Evolutionary conservation across 352 stramenopile genomes (phyloP), one percentile per base, ranked within the genome.

Genomic region (Phytophthora quininea): DNA sequence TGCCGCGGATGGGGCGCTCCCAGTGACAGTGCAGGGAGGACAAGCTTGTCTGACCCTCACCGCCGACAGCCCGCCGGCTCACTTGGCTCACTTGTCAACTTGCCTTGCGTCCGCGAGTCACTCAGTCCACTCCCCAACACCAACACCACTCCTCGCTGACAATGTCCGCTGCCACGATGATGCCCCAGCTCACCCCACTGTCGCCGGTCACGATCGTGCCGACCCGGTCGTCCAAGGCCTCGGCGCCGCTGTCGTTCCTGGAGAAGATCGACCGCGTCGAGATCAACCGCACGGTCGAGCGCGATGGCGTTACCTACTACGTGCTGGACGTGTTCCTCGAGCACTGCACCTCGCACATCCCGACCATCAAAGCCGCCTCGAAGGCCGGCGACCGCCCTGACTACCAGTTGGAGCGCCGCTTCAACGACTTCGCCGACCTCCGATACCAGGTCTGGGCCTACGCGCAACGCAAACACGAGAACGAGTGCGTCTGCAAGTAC

Each of bases 261-360:
- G 45, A 54, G 35, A 66, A 64, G 12, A 70, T 83, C 58, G 69
- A 77, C 4, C 69, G 58, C 30, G 58, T 83, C 27, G 69, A 76
- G 65, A 78, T 86, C 65, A 67, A 64, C 19, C 15, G 59, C 33
- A 59, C 59, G 7, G 40, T 38, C 45, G 66, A 78, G 38, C 74
- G 69, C 24, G 63, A 73, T 12, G 69, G 69, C 14, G 77, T 86
- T n/a, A 64, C 64, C 3, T 79, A 71, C 59, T 84, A 84, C 59
- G 61, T 73, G 3, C 32, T 84, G 24, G 71, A 87, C 35, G 73
- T 89, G 27, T 89, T 77, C 67, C 61, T 87, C 35, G 52, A 84
- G 47, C 69, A 76, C 47, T 56, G 67, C 29, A 66, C 76, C 37
- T 82, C 57, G 47, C 77, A 73, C 38, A 83, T 89, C 53, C 80